Base-by-base conservation (phyloP, 164 flowering plant genomes). In the Vitis vinifera region DNA sequence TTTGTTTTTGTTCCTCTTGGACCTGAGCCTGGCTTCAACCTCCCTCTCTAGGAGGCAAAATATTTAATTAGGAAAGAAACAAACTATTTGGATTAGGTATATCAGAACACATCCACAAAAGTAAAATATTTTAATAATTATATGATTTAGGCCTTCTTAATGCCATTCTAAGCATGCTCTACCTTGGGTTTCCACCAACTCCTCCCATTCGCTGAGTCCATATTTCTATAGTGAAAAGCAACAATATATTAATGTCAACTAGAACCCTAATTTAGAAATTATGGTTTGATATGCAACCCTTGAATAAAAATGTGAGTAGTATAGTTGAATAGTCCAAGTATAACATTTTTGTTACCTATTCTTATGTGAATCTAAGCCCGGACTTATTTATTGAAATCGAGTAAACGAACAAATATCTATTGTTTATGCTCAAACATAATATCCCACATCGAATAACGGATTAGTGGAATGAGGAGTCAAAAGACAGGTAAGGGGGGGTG, bases 51-150 rank as follows among this genome's bases (percentile, higher is more conserved):
- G 48, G 47, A 55, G 48, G 63, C 48, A 57, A 62, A 37, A 55
- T 8, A 66, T 23, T 23, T 23, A 66, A 65, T 23, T 23, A 15
- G n/a, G 5, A 13, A 65, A 47, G 14, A 48, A 6, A n/a, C 19
- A 58, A 68, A 64, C 53, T 9, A 59, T 63, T 51, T 59, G 73
- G 78, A 72, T 74, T 75, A 77, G 80, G 80, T 80, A 57, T 17
- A 72, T 72, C 67, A 19, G 14, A 71, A 62, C 73, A 67, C 31
- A 67, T 67, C 72, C 19, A 64, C 27, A 71, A 71, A 73, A 48
- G 68, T 68, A 59, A 68, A 76, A 47, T 59, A 60, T 9, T 66
- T 62, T 49, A 51, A 63, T 56, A 68, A 65, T 59, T 23, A 51
- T 23, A 60, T 44, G 37, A 27, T 55, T 67, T 51, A 37, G 19